These are phyloP conservation scores for Heimioporus sp. DNA, from an alignment of 768 basidiomycete species.

Conservation along the genomic window DNA sequence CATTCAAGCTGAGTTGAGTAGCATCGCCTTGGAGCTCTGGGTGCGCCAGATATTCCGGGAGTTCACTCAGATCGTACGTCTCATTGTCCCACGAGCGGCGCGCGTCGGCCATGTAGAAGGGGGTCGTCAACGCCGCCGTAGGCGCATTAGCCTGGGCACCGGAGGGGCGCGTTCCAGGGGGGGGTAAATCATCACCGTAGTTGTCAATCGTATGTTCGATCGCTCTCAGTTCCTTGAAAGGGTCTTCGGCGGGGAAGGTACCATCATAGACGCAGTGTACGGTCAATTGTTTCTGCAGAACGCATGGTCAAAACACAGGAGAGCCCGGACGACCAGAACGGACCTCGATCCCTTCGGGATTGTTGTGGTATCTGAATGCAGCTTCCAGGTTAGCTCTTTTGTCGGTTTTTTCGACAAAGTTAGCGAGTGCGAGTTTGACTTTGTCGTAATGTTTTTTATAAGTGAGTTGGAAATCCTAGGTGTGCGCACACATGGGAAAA, in stretches of 20 bases:
- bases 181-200: neutral
- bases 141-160: neutral
- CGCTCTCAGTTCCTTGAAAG: neutral
- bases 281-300: neutral
- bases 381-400: constrained; percentile 10
- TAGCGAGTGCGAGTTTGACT: constrained; percentile 4
- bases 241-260: neutral
- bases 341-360: constrained; percentile 1
- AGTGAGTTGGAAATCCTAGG: constrained; percentile 5
- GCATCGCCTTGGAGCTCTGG: neutral
- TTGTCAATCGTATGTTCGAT: neutral
- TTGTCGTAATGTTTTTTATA: neutral
- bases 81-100: neutral
- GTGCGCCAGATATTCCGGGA: neutral
- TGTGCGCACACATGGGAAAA: neutral
- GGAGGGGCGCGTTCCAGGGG: neutral
- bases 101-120: neutral
- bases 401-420: constrained; percentile 1
- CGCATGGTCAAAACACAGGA: neutral
- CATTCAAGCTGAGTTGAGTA: neutral
- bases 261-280: constrained; percentile 13
- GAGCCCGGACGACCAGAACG: neutral
- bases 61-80: neutral
- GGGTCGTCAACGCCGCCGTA: no score
- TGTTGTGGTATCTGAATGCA: constrained; percentile 3